Evolutionary conservation across 1,284 basidiomycete species (phyloP).

Genomic region (Kalmanozyma brasiliensis): DNA sequence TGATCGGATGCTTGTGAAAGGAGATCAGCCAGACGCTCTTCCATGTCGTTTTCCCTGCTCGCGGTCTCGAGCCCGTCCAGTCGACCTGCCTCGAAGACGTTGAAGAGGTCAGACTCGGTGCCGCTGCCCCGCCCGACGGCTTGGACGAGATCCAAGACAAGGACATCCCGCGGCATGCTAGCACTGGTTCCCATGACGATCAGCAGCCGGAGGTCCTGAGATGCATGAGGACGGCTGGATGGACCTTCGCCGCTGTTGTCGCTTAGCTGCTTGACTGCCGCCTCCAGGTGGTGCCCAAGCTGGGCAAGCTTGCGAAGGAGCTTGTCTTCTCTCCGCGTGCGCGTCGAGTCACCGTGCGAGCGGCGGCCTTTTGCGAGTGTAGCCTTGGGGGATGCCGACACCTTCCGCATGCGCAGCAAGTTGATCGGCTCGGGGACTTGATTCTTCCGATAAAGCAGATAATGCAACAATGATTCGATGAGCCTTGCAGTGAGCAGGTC

Average conservation of each 20-base stretch:
- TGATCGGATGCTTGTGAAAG: slow-evolving; percentile 8
- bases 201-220: slow-evolving; percentile 22
- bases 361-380: not conserved
- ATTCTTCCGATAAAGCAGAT: slow-evolving; percentile 47
- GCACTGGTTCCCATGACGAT: slow-evolving; percentile 40
- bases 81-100: not conserved
- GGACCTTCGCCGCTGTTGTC: slow-evolving; percentile 31
- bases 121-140: slow-evolving; percentile 12
- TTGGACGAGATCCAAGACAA: slow-evolving; percentile 31
- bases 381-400: not conserved
- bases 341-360: slow-evolving; percentile 7
- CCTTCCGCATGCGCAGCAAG: slow-evolving; percentile 16
- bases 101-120: not conserved
- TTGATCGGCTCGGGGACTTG: slow-evolving; percentile 50
- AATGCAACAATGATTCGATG: slow-evolving; percentile 33
- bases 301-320: slow-evolving; percentile 29
- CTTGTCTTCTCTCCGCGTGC: slow-evolving; percentile 15
- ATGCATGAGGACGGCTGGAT: slow-evolving; percentile 8
- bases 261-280: slow-evolving; percentile 16
- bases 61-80: not conserved
- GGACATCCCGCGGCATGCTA: slow-evolving; percentile 28
- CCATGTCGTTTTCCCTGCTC: not conserved
- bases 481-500: slow-evolving; percentile 37
- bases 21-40: slow-evolving; percentile 2
- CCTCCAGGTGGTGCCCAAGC: slow-evolving; percentile 17